A percentile compares a stretch with the other conserved stretches of the same genome.
These are phyloP conservation scores for Funneliformis mosseae DNA, from an alignment of 192 early-diverging fungal species.

Conservation along the genomic window DNA sequence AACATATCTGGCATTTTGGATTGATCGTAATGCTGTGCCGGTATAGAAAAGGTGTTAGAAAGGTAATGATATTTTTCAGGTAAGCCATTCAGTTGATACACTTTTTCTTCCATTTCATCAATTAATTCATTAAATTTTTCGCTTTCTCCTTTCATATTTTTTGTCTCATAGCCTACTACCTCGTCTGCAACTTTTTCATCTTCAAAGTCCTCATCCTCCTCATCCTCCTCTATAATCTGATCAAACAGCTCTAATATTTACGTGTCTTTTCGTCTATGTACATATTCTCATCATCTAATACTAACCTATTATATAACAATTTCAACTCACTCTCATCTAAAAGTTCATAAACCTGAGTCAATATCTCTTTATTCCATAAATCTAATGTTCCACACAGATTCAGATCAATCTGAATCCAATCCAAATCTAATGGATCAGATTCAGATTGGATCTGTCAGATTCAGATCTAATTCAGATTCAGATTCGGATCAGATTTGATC, in stretches of 20 bases:
- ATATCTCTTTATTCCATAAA: too few relatives aligned
- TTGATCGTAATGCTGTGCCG: neutral
- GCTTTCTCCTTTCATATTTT: neutral
- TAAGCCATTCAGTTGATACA: neutral
- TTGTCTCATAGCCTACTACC: too few relatives aligned
- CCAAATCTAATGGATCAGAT: too few relatives aligned
- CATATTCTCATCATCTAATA: neutral
- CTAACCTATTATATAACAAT: neutral
- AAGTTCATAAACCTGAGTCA: too few relatives aligned
- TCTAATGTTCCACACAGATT: too few relatives aligned
- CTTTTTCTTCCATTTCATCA: neutral
- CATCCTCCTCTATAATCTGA: neutral
- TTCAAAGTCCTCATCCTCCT: too few relatives aligned
- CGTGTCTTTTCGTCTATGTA: neutral
- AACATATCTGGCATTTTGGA: slow-evolving; percentile 15
- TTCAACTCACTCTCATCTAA: neutral
- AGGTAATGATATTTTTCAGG: neutral
- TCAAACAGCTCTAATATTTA: slow-evolving; percentile 2
- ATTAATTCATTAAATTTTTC: neutral
- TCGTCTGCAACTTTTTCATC: too few relatives aligned
- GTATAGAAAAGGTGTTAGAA: neutral
- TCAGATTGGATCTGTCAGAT: too few relatives aligned
- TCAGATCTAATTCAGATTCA: too few relatives aligned
- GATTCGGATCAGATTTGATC: too few relatives aligned
- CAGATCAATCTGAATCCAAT: too few relatives aligned